Conservation (phyloP, 257 asterid genomes). For the Scutellaria baicalensis region DNA sequence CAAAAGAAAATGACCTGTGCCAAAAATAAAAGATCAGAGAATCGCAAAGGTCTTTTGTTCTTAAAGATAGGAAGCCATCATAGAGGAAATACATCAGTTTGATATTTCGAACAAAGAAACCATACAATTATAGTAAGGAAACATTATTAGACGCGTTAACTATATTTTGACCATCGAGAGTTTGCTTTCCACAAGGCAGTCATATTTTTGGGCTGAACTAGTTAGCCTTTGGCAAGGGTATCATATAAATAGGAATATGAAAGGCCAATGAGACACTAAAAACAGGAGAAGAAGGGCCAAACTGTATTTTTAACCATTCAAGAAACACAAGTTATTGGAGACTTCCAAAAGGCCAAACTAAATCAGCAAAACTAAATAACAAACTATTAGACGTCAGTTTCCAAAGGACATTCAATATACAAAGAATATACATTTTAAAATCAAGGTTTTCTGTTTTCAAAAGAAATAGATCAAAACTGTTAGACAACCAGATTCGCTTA, state of each 20-base stretch:
- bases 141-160: not conserved
- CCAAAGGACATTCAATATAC: not conserved
- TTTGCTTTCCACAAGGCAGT: not conserved
- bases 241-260: not conserved
- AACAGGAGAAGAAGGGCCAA: not conserved
- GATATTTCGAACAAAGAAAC: not conserved
- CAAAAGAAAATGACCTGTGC: constrained; percentile 37
- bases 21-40: not conserved
- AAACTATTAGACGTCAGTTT: not conserved
- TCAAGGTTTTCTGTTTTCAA: not conserved
- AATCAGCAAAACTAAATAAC: not conserved
- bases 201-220: not conserved
- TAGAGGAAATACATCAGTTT: not conserved
- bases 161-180: not conserved
- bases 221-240: not conserved
- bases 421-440: not conserved
- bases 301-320: not conserved
- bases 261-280: not conserved
- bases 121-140: not conserved
- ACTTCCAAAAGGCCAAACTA: not conserved
- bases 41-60: not conserved
- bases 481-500: not conserved
- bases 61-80: not conserved
- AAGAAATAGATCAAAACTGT: not conserved
- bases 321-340: not conserved